phyloP scores from a whole-genome alignment of 2,329 filamentous ascomycete species.

The Neurospora sp. region DNA sequence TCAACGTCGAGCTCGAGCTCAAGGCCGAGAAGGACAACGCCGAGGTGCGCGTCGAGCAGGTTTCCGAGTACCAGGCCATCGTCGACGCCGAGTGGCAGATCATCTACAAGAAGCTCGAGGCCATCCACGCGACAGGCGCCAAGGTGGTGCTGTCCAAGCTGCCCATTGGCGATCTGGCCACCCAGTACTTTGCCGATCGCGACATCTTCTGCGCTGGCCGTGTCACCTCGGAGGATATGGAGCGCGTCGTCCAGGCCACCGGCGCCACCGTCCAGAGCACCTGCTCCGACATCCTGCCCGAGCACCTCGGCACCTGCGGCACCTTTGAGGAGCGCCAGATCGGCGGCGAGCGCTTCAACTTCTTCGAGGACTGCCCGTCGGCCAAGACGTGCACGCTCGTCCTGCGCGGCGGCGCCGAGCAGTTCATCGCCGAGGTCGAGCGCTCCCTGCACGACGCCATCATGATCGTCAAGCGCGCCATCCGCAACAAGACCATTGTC shows the following conservation, averaged over 20 bases:
- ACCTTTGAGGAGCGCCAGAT: conserved; percentile 93
- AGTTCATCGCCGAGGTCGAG: conserved; percentile 98
- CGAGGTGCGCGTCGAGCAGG: conserved; percentile 94
- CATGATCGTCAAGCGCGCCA: conserved; percentile 98
- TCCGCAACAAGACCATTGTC: conserved; percentile 90
- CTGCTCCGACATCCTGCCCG: conserved; percentile 83
- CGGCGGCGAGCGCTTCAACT: conserved; percentile 94
- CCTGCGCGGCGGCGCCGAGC: conserved; percentile 90
- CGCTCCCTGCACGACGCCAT: conserved; percentile 96
- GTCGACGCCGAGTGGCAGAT: conserved; percentile 99
- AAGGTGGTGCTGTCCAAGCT: conserved; percentile 97
- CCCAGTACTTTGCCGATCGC: conserved; percentile 94
- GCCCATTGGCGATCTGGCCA: conserved; percentile 93
- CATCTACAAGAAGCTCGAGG: conserved; percentile 98
- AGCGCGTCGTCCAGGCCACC: conserved; percentile 90
- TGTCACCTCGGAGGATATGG: conserved; percentile 84
- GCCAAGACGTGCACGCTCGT: conserved; percentile 96
- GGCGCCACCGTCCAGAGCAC: conserved; percentile 90
- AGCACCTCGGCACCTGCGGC: conserved; percentile 87
- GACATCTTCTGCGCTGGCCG: conserved; percentile 97
- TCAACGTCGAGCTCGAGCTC: conserved; percentile 95
- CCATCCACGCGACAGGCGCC: conserved; percentile 83
- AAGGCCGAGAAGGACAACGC: conserved; percentile 99
- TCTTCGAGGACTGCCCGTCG: conserved; percentile 91
- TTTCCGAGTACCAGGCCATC: conserved; percentile 98